phyloP scores from a whole-genome alignment of 208 protist genomes.

The Trypanosoma scelopori region DNA sequence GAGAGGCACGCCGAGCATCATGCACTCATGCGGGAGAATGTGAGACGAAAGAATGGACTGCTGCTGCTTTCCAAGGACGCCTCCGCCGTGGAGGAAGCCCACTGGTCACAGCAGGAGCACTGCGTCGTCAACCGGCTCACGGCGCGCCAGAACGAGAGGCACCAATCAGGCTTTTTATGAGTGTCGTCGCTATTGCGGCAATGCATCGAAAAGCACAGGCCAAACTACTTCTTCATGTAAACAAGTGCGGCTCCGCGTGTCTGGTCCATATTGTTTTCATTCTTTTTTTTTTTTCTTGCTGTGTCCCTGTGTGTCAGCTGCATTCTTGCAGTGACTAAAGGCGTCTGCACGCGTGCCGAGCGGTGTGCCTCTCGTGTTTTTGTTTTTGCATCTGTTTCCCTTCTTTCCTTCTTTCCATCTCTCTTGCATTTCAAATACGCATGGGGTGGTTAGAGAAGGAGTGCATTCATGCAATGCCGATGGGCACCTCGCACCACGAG shows the following conservation, averaged over 20 bases:
- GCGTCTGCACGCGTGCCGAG: too few species aligned
- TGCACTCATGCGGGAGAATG: slow-evolving; percentile 38
- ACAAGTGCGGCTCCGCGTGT: too few species aligned
- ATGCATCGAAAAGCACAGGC: too few species aligned
- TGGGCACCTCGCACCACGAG: not conserved
- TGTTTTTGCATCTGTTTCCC: slow-evolving; percentile 16
- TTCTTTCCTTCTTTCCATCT: slow-evolving; percentile 15
- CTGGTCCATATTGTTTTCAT: slow-evolving; percentile 7
- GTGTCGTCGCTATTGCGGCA: not conserved
- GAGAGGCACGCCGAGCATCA: slow-evolving; percentile 30
- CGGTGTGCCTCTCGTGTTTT: slow-evolving; percentile 8
- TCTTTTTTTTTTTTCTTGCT: slow-evolving; percentile 18
- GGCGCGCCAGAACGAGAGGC: slow-evolving; percentile 29
- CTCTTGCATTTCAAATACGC: not conserved
- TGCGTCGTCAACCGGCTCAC: slow-evolving; percentile 50
- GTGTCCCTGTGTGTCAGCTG: slow-evolving; percentile 5
- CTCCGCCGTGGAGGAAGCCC: slow-evolving; percentile 61
- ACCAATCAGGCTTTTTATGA: slow-evolving; percentile 8
- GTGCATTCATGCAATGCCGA: not conserved
- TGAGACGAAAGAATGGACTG: slow-evolving; percentile 54
- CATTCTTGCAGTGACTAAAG: not conserved
- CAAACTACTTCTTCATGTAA: slow-evolving; percentile 16
- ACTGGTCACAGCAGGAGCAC: slow-evolving; percentile 74
- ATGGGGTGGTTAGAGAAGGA: not conserved
- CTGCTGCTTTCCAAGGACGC: slow-evolving; percentile 58